Conservation (phyloP, 495 filamentous ascomycete genomes). For the Penicillium bovifimosum region DNA sequence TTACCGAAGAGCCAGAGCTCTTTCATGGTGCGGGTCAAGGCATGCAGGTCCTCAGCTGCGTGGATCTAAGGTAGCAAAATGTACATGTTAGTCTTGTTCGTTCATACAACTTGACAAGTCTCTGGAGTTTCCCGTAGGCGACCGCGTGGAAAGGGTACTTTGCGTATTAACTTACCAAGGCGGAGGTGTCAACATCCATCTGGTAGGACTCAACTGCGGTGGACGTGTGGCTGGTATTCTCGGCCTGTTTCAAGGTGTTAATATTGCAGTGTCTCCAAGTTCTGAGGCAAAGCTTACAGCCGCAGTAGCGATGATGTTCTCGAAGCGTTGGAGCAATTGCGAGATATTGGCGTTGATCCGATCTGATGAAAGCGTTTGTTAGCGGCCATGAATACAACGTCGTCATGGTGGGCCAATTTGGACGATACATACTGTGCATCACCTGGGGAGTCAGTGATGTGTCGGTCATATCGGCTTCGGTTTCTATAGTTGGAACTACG, state of each 20-base stretch:
- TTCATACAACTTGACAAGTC: too few species aligned
- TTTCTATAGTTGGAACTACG: neutral
- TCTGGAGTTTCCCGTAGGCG: too few species aligned
- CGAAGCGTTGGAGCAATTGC: constrained; percentile 55
- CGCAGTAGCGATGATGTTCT: constrained; percentile 54
- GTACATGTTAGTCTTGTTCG: neutral
- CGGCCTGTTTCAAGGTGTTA: constrained; percentile 21
- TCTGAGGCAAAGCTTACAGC: constrained; percentile 34
- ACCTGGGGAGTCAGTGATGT: constrained; percentile 34
- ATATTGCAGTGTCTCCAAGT: neutral
- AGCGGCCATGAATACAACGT: neutral
- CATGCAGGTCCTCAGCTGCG: constrained; percentile 59
- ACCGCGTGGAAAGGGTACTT: neutral
- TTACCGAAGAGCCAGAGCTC: constrained; percentile 73
- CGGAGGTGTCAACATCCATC: constrained; percentile 59
- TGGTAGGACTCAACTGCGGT: constrained; percentile 57
- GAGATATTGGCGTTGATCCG: constrained; percentile 51
- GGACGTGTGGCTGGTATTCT: constrained; percentile 33
- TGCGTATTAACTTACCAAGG: constrained; percentile 44
- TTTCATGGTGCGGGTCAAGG: constrained; percentile 59
- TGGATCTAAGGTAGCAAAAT: constrained; percentile 44
- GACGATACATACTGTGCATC: constrained; percentile 30
- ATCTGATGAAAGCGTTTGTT: constrained; percentile 28
- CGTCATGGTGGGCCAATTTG: neutral
- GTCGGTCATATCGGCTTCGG: constrained; percentile 25